A percentile compares a stretch with the other conserved stretches of the same genome.
Conservation (phyloP, 1,284 basidiomycete genomes). For the Moniliophthora roreri region DNA sequence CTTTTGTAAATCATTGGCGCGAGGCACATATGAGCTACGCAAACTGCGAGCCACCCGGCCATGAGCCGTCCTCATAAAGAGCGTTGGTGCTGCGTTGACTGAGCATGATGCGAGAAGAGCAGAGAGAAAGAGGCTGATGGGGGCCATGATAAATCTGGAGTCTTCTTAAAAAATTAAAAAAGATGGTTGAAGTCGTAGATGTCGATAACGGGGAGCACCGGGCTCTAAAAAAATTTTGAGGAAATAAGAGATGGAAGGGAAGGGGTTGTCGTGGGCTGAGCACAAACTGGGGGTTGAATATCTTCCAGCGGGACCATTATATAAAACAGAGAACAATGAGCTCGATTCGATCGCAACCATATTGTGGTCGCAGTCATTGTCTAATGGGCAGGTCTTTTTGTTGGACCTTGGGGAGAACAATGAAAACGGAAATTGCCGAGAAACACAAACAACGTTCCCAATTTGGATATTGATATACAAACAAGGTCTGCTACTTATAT, state of each 20-base stretch:
- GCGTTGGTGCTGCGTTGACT: constrained; percentile 11
- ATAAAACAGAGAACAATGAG: constrained; percentile 2
- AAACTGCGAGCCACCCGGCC: constrained; percentile 8
- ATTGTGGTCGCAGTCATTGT: too few relatives aligned
- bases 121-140: not conserved
- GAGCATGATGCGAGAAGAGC: constrained; percentile 1
- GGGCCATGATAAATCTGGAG: not conserved
- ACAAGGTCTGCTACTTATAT: too few relatives aligned
- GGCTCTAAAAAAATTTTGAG: constrained; percentile 3
- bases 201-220: constrained; percentile 6
- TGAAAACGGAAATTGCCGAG: too few relatives aligned
- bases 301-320: not conserved
- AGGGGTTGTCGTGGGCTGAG: not conserved
- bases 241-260: not conserved
- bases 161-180: not conserved
- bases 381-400: too few relatives aligned
- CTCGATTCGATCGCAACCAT: too few relatives aligned
- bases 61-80: constrained; percentile 7
- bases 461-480: too few relatives aligned
- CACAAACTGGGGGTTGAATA: not conserved
- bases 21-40: not conserved
- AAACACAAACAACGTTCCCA: too few relatives aligned
- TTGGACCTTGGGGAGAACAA: too few relatives aligned
- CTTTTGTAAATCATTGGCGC: constrained; percentile 28
- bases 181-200: not conserved